Base-by-base conservation (phyloP, 2,329 filamentous ascomycete species). In the Pestalotiopsis sp. region DNA sequence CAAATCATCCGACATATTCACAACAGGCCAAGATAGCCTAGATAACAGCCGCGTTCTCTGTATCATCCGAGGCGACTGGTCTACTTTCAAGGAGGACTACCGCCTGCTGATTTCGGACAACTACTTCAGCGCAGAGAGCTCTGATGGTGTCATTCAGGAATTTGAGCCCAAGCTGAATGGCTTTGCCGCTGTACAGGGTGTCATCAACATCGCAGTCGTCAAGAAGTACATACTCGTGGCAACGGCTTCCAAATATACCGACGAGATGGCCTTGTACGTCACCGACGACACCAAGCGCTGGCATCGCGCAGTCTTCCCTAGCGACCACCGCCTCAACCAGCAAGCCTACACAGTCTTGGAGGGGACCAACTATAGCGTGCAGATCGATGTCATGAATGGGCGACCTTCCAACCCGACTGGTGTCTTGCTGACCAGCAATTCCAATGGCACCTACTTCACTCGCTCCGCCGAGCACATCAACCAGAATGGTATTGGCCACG, bases 311-410 rank as follows among this genome's bases (percentile, higher is more conserved):
- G 89, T 97, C 77, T 98, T 99, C 80, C 92, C 91, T 7, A 89
- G 90, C 59, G 91, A 93, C 70, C 94, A 97, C 79, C 93, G 86
- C 57, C 81, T 95, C 75, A 87, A 94, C 70, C 92, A 97, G 78
- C 89, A 95, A 77, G 93, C 93, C 2, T 99, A 98, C 80, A 99
- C 96, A 0, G 88, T 99, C 62, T 86, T 99, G 56, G 95, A 98
- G 81, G 96, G 95, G 76, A 98, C 96, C 57, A 95, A 97, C 78
- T 98, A 99, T 84, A 98, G 95, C 83, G 94, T 99, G 74, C 95
- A 98, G 81, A 90, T 99, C 67, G 95, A 98, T 80, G 95, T 98
- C 71, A 91, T 95, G 87, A 93, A 92, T 12, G 85, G 85, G 52
- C 84, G 83, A 59, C 87, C 87, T 13, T 87, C 86, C 1, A 89